phyloP scores from a whole-genome alignment of 1,284 basidiomycete genomes.

The Vanrija sp. region DNA sequence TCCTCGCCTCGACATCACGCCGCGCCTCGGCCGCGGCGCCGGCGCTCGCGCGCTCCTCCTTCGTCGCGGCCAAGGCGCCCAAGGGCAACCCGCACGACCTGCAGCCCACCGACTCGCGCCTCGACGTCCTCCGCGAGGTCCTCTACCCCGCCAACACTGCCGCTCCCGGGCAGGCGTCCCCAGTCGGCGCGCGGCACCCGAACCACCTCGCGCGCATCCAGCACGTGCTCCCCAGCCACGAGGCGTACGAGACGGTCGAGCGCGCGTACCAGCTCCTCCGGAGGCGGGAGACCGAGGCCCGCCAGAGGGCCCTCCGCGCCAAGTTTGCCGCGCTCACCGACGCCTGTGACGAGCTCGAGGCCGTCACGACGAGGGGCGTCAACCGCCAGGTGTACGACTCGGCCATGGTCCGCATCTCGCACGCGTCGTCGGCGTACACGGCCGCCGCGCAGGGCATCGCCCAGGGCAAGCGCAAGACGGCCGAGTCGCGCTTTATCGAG shows the following conservation, averaged over 20 bases:
- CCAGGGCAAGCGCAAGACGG: conserved; percentile 60
- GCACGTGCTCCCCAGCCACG: conserved; percentile 70
- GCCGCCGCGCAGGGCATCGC: conserved; percentile 10
- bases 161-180: conserved; percentile 51
- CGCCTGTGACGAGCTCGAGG: conserved; percentile 74
- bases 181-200: conserved; percentile 74
- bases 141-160: conserved; percentile 70
- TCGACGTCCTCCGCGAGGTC: conserved; percentile 67
- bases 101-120: conserved; percentile 57
- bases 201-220: conserved; percentile 67
- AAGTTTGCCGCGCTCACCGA: conserved; percentile 72
- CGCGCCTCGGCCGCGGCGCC: conserved; percentile 4
- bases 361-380: conserved; percentile 31
- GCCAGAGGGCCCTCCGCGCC: conserved; percentile 61
- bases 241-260: conserved; percentile 90
- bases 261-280: conserved; percentile 83
- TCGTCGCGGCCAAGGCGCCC: neutral
- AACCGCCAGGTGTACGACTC: conserved; percentile 58
- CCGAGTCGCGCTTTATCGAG: conserved; percentile 65
- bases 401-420: conserved; percentile 64
- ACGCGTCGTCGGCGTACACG: conserved; percentile 42
- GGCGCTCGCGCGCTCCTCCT: neutral
- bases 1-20: neutral
- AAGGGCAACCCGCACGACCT: conserved; percentile 12
- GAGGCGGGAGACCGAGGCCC: conserved; percentile 65